Percentiles rank a stretch among this genome's conserved stretches.
Conservation (phyloP, 495 filamentous ascomycete genomes). For the Lophiostoma macrostomum region DNA sequence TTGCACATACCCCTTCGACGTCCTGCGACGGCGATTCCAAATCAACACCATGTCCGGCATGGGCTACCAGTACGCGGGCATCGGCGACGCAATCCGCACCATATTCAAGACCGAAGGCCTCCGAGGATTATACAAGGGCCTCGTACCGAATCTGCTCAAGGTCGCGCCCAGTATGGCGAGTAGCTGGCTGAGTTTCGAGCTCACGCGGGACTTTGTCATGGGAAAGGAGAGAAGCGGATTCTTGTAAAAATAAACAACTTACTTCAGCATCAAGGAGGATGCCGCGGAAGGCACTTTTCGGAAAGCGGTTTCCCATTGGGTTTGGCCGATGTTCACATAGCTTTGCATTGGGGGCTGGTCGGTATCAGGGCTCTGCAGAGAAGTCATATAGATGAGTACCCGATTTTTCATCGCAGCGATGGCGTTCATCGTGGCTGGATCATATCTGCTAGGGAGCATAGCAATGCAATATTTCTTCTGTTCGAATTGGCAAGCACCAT, state of each 20-base stretch:
- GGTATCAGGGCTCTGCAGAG: no score
- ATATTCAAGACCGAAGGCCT: conserved; percentile 79
- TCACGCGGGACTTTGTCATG: conserved; percentile 82
- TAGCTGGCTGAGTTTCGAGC: conserved; percentile 94
- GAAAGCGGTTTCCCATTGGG: no score
- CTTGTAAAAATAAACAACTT: conserved; percentile 13
- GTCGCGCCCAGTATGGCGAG: conserved; percentile 98
- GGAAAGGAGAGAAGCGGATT: conserved; percentile 16
- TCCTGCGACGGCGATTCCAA: conserved; percentile 92
- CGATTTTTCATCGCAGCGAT: no score
- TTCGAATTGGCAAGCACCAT: no score
- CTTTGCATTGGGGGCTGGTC: no score
- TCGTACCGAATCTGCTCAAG: conserved; percentile 91
- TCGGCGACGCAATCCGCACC: conserved; percentile 76
- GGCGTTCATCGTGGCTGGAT: no score
- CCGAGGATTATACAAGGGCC: conserved; percentile 82
- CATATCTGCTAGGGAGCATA: no score
- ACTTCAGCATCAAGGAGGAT: neutral
- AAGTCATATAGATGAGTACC: no score
- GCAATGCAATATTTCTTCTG: no score
- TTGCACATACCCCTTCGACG: conserved; percentile 97
- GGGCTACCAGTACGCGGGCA: conserved; percentile 88
- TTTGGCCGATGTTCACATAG: no score
- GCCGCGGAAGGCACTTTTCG: no score
- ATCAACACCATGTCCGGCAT: conserved; percentile 99